Evolutionary conservation across 257 asterid species (phyloP).

Genomic region (Salvia miltiorrhiza): DNA sequence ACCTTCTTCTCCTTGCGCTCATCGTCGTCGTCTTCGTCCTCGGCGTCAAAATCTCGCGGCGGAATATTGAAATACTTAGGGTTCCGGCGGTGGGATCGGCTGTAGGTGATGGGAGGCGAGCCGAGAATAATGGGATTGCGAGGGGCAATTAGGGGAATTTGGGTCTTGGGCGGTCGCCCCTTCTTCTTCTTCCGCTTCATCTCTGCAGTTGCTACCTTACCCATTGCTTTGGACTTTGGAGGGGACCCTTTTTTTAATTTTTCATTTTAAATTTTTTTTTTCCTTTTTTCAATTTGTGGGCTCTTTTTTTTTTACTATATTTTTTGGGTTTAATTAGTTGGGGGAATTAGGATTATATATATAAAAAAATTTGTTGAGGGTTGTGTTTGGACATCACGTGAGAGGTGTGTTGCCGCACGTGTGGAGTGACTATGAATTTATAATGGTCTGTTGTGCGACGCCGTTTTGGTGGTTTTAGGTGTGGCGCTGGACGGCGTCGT

Average conservation of each 20-base stretch:
- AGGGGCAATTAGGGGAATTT: slow-evolving; percentile 29
- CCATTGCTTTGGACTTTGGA: slow-evolving; percentile 42
- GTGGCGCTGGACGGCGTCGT: background rate
- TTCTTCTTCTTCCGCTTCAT: slow-evolving; percentile 81
- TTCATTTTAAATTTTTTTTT: background rate
- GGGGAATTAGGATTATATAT: background rate
- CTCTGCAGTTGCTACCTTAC: slow-evolving; percentile 55
- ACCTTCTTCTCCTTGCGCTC: slow-evolving; percentile 81
- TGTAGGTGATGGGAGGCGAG: slow-evolving; percentile 33
- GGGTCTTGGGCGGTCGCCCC: slow-evolving; percentile 61
- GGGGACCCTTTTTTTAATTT: slow-evolving; percentile 61
- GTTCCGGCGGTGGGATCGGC: slow-evolving; percentile 63
- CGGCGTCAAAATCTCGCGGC: slow-evolving; percentile 28
- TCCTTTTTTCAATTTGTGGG: background rate
- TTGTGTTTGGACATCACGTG: slow-evolving; percentile 21
- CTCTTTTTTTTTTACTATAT: background rate
- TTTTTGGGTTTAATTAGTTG: background rate
- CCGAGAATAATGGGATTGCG: slow-evolving; percentile 31
- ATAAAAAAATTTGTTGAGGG: background rate
- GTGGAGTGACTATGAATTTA: background rate
- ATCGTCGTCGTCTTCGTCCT: slow-evolving; percentile 64
- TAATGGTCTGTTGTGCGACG: background rate
- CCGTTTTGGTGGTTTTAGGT: background rate
- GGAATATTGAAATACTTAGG: slow-evolving; percentile 29
- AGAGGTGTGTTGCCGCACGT: slow-evolving; percentile 11